Conservation (phyloP, 352 stramenopile species). For the Vaucheria bursata region DNA sequence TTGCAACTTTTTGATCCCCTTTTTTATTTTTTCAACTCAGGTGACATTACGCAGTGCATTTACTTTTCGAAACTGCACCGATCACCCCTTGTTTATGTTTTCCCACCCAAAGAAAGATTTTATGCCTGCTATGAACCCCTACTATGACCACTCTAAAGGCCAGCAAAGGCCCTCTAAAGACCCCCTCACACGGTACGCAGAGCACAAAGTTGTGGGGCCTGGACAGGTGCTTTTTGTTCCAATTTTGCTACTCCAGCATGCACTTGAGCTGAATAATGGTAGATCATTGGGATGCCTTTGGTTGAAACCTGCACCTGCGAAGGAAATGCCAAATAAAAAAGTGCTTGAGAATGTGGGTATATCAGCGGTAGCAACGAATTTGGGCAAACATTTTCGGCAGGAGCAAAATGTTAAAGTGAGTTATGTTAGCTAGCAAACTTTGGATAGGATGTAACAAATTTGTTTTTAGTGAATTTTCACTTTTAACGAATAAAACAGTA, state of each 20-base stretch:
- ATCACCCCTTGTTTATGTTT: slow-evolving; percentile 57
- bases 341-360: too few species aligned
- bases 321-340: too few species aligned
- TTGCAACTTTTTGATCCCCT: too few species aligned
- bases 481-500: too few species aligned
- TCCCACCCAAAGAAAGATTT: slow-evolving; percentile 54
- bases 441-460: too few species aligned
- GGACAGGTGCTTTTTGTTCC: not conserved
- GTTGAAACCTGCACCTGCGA: too few species aligned
- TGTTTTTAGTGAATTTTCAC: too few species aligned
- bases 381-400: too few species aligned
- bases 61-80: slow-evolving; percentile 50
- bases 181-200: not conserved
- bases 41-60: slow-evolving; percentile 47
- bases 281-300: slow-evolving; percentile 62
- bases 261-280: slow-evolving; percentile 53
- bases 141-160: not conserved
- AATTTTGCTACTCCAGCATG: slow-evolving; percentile 59
- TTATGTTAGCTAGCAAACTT: too few species aligned
- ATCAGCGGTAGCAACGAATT: too few species aligned
- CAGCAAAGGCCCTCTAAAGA: not conserved
- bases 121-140: slow-evolving; percentile 8
- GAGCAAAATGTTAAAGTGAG: too few species aligned
- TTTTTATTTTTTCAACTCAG: too few species aligned
- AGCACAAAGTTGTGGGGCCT: not conserved